These are phyloP conservation scores for Plasmodium malariae DNA, from an alignment of 169 alveolate species.

Conservation along the genomic window DNA sequence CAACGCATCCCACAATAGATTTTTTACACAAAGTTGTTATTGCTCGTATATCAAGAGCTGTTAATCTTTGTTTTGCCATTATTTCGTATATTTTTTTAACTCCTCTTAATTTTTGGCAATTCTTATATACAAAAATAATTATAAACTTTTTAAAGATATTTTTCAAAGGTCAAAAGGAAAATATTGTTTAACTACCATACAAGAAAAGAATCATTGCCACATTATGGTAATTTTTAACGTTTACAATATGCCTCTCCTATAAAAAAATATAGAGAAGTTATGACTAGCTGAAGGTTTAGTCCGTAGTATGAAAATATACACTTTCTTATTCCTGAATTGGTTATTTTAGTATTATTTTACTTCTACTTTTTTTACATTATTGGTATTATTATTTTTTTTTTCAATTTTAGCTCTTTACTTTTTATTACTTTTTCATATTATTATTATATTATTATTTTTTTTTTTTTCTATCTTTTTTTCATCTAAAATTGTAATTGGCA, in stretches of 20 bases:
- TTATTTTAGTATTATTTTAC: too few species aligned
- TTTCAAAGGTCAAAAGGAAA: neutral
- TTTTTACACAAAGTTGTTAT: slow-evolving; percentile 78
- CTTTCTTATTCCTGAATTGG: too few species aligned
- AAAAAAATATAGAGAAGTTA: slow-evolving; percentile 19
- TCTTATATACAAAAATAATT: neutral
- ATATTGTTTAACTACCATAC: neutral
- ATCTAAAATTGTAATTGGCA: slow-evolving; percentile 8
- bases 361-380: neutral
- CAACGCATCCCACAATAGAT: slow-evolving; percentile 75
- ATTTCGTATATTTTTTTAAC: neutral
- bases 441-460: slow-evolving; percentile 10
- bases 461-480: slow-evolving; percentile 3
- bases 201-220: neutral
- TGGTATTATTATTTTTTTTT: neutral
- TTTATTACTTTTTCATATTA: neutral
- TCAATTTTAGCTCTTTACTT: neutral
- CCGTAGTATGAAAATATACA: too few species aligned
- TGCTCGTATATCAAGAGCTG: slow-evolving; percentile 85
- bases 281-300: too few species aligned
- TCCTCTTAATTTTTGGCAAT: neutral
- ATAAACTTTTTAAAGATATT: slow-evolving; percentile 1
- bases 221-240: neutral
- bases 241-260: slow-evolving; percentile 1
- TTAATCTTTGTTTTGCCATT: slow-evolving; percentile 85